These are phyloP conservation scores for Linnemannia exigua DNA, from an alignment of 192 early-diverging fungal species.

Conservation along the genomic window DNA sequence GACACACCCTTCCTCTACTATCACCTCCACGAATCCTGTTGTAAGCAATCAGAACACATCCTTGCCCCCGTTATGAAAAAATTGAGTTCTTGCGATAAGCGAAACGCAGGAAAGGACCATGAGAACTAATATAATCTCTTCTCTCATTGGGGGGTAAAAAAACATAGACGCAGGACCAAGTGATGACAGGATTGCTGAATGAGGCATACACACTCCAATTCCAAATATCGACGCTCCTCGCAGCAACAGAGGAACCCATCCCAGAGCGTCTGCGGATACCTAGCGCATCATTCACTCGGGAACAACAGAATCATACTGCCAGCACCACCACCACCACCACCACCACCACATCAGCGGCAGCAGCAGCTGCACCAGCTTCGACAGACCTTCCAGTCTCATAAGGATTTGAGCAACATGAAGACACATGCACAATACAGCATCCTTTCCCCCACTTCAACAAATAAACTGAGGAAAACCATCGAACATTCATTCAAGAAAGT, in stretches of 20 bases:
- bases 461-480: not conserved
- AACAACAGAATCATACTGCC: not conserved
- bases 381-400: not conserved
- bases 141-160: not conserved
- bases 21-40: not conserved
- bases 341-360: not conserved
- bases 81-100: no score
- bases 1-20: not conserved
- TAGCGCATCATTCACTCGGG: not conserved
- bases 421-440: not conserved
- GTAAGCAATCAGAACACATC: slow-evolving; percentile 1
- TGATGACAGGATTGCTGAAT: slow-evolving; percentile 18
- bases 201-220: slow-evolving; percentile 49
- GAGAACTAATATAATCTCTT: no score
- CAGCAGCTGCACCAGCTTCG: not conserved
- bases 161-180: slow-evolving; percentile 24
- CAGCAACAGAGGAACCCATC: slow-evolving; percentile 49
- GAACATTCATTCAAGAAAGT: not conserved
- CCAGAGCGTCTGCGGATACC: slow-evolving; percentile 32
- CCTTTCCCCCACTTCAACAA: not conserved
- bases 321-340: no score
- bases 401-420: not conserved
- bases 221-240: slow-evolving; percentile 45
- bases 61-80: no score
- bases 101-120: no score